These are phyloP conservation scores for Aureobasidium sp. DNA, from an alignment of 2,329 filamentous ascomycete genomes.

Conservation along the genomic window DNA sequence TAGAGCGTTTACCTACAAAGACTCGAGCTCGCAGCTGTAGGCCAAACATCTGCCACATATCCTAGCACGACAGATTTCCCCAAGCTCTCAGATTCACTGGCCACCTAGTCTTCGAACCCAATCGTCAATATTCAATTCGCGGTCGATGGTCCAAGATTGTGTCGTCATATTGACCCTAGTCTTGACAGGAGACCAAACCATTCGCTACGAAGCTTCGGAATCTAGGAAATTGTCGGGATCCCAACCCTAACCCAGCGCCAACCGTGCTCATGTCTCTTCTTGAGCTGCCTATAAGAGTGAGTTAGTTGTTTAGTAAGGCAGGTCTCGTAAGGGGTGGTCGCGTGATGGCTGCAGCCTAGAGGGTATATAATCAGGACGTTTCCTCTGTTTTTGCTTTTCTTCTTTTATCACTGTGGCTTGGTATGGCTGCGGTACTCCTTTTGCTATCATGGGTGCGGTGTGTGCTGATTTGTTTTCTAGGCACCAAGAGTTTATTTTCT, in stretches of 20 bases:
- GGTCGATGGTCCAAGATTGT: neutral
- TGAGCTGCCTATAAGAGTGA: neutral
- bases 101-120: too few species aligned
- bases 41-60: neutral
- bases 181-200: neutral
- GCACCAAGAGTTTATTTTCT: too few species aligned
- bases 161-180: neutral
- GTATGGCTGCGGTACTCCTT: neutral
- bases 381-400: neutral
- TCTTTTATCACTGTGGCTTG: neutral
- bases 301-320: neutral
- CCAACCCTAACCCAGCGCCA: neutral
- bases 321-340: neutral
- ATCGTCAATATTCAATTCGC: neutral
- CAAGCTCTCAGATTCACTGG: too few species aligned
- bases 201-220: neutral
- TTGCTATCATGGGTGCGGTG: neutral
- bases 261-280: neutral
- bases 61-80: neutral
- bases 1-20: neutral
- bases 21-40: neutral
- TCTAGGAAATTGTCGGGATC: neutral
- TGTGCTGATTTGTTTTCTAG: neutral
- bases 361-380: neutral
- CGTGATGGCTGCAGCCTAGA: neutral